Evolutionary conservation across 1,284 basidiomycete species (phyloP).

Genomic region (Fomitopsis pinicola): DNA sequence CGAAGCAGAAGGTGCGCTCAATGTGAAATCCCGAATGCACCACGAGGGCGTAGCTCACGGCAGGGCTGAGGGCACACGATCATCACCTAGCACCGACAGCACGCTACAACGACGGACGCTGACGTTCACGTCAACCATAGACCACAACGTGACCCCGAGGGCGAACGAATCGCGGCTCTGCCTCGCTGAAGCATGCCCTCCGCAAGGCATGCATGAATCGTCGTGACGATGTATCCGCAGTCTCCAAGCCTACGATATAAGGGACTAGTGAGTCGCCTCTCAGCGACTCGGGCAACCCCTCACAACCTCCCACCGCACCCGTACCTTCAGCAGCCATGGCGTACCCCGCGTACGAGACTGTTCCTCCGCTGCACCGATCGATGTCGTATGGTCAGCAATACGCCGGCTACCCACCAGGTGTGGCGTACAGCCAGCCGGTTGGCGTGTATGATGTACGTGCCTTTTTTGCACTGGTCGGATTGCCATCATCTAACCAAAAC

Average conservation of each 20-base stretch:
- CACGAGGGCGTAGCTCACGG: neutral
- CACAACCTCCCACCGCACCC: neutral
- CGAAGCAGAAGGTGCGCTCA: neutral
- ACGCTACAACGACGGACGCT: neutral
- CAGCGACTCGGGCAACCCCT: neutral
- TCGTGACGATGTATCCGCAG: neutral
- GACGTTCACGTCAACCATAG: neutral
- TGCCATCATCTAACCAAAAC: neutral
- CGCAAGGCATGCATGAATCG: neutral
- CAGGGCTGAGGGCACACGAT: neutral
- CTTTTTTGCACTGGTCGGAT: neutral
- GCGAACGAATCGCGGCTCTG: neutral
- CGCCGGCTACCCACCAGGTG: conserved; percentile 17
- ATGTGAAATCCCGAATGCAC: neutral
- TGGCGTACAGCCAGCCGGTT: conserved; percentile 20
- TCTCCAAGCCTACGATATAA: conserved; percentile 1
- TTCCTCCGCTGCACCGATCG: conserved; percentile 25
- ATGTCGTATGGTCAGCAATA: conserved; percentile 23
- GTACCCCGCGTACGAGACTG: conserved; percentile 32
- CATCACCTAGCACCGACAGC: neutral
- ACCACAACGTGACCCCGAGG: neutral
- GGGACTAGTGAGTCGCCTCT: neutral
- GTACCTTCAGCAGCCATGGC: conserved; percentile 22
- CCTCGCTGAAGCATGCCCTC: neutral
- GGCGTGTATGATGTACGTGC: conserved; percentile 25